Evolutionary conservation across 441 rosid species (phyloP).

Genomic region (Pelargonium citronellum): DNA sequence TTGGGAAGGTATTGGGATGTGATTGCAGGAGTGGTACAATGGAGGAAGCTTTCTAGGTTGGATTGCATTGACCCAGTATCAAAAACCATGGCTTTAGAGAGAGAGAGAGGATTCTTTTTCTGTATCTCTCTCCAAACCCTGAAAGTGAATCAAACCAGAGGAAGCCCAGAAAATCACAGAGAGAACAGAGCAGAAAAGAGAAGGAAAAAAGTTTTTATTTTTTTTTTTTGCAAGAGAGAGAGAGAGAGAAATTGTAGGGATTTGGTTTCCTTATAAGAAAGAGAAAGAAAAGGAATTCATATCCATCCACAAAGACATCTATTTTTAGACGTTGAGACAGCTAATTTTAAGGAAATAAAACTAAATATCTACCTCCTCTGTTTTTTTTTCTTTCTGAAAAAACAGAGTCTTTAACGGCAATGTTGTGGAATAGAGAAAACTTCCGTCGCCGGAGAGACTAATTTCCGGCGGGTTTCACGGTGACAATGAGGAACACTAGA

Average conservation of each 20-base stretch:
- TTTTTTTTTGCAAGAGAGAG: slow-evolving; percentile 1
- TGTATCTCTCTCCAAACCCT: slow-evolving; percentile 4
- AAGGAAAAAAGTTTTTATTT: not conserved
- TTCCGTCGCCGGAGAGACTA: not conserved
- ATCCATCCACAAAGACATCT: slow-evolving; percentile 21
- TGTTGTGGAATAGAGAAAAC: not conserved
- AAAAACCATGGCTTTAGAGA: slow-evolving; percentile 3
- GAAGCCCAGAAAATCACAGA: slow-evolving; percentile 1
- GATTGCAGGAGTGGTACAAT: not conserved
- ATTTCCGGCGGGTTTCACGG: not conserved
- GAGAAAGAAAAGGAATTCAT: slow-evolving; percentile 17
- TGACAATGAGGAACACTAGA: not conserved
- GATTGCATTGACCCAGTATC: slow-evolving; percentile 6
- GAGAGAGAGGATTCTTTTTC: not conserved
- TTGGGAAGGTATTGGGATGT: slow-evolving; percentile 18
- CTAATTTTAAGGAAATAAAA: slow-evolving; percentile 34
- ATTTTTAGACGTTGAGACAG: slow-evolving; percentile 37
- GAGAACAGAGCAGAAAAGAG: not conserved
- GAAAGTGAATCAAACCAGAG: not conserved
- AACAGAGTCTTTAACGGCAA: not conserved
- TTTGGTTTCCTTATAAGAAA: slow-evolving; percentile 19
- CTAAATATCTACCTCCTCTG: not conserved
- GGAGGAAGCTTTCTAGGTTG: not conserved
- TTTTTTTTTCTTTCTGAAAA: not conserved
- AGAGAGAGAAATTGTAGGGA: slow-evolving; percentile 3